Base-by-base conservation (phyloP, 805 yeast species). In the Zygosaccharomyces gambellarensis region DNA sequence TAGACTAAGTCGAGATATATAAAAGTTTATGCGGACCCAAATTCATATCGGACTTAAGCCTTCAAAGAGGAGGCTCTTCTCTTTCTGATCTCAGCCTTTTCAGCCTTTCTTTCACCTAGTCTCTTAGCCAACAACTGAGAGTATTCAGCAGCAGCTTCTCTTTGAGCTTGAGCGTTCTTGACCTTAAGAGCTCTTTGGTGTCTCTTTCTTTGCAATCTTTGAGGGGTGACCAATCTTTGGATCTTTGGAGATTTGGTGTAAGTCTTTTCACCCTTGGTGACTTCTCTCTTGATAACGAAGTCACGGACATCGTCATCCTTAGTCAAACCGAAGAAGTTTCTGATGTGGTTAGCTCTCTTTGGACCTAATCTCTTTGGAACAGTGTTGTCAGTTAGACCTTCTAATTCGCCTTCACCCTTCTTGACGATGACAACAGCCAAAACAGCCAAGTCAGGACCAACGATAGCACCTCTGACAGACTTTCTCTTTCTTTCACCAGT, bases 121-220 rank as follows among this genome's bases (percentile, higher is more conserved):
- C 98, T 92, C 82, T 89, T 80, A 74, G 99, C 98, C 76, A 94
- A 83, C 74, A 94, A 82, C 80, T 90, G 96, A 73, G 97, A 95
- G 85, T 94, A 94, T 80, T 94, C 99, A 73, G 98, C 96, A 78
- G 99, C 99, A 80, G 96, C 97, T 77, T 94, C 98, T 89, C 96
- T 90, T 80, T 90, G 96, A 72, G 88, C 90, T 83, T 89, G 96
- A 75, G 98, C 97, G 78, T 88, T 87, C 81, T 83, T 87, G 75
- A 87, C 80, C 86, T 94, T 94, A 79, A 84, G 79, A 69, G 97
- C 84, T 76, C 81, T 87, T 75, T 87, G 85, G 74, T 88, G 90
- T 81, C 97, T 87, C 95, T 94, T 94, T 85, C 97, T 92, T 83
- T 92, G 98, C 76, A 94, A 83, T 72, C 89, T 86, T 81, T 94